Evolutionary conservation across 2,329 filamentous ascomycete genomes (phyloP), one percentile per base, ranked within the genome.

Genomic region (Epicoccum nigrum): DNA sequence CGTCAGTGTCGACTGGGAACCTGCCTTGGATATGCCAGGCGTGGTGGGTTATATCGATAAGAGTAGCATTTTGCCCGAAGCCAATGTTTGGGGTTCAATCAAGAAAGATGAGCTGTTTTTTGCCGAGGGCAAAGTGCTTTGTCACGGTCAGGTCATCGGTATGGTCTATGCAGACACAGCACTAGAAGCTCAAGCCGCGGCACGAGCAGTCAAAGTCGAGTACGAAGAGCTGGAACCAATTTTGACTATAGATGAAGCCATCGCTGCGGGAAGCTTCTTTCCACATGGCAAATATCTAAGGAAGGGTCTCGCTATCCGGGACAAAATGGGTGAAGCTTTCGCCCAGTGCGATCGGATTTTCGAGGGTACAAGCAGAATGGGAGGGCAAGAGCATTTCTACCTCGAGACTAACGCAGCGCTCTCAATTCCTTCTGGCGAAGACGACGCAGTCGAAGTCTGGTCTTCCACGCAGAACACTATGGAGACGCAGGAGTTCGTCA

Each of bases 321-420:
- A 65, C 13, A 68, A 92, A 59, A 77, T 85, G 0, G 86, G 92
- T 32, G 82, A 86, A 45, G 90, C 87, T 0, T 95, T 96, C 68
- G 79, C 83, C 47, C 80, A 86, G 7, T 89, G 85, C 2, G 92
- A 97, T 62, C 83, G 91, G 65, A 81, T 95, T 2, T 92, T 97
- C 60, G 86, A 85, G n/a, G 94, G 93, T 15, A 83, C 87, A 0
- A 83, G 87, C 1, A 82, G 92, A 45, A 95, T 97, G 82, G 93
- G 93, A 42, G 94, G 93, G 0, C 94, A 99, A 68, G 93, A 97
- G 70, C 93, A 97, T 68, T 97, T 97, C 70, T 97, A 97, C 63
- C 82, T 97, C 1, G 93, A 97, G 73, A 97, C 93, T 0, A 88
- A 97, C 57, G 92, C 90, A 1, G 88, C 87, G 35, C 74, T 96